These are phyloP conservation scores for Celoporthe dispersa DNA, from an alignment of 2,329 filamentous ascomycete species.

Conservation along the genomic window DNA sequence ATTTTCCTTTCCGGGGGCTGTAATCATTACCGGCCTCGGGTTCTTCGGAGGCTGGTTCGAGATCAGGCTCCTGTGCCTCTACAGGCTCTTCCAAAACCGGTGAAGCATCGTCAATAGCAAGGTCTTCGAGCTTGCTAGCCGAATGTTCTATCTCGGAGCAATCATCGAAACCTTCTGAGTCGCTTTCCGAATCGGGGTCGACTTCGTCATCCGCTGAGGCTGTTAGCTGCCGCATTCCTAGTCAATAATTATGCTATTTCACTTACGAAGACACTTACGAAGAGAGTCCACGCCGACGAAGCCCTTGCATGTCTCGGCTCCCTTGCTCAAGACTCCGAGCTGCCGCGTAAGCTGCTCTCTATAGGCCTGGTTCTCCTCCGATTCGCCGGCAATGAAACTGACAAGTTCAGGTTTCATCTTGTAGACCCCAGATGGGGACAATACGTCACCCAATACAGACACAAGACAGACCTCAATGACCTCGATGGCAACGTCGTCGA, in stretches of 20 bases:
- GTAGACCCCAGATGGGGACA: background rate
- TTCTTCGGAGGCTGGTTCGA: background rate
- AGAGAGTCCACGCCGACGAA: conserved; percentile 33
- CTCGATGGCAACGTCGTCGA: conserved; percentile 48
- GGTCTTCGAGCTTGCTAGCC: background rate
- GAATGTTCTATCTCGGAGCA: background rate
- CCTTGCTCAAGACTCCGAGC: conserved; percentile 43
- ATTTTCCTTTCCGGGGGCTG: no score
- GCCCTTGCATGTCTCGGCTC: conserved; percentile 43
- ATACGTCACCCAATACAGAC: background rate
- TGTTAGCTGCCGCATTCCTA: background rate
- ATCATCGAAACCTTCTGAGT: background rate
- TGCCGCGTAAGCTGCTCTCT: conserved; percentile 44
- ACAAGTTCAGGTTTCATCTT: conserved; percentile 35
- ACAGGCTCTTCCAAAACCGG: background rate
- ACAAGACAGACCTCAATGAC: conserved; percentile 43
- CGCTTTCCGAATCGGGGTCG: background rate
- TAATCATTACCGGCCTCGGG: no score
- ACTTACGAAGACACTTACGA: background rate
- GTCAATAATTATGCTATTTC: background rate
- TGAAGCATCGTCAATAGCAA: background rate
- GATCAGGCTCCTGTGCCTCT: background rate
- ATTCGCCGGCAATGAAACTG: conserved; percentile 46
- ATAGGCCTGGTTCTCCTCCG: conserved; percentile 41
- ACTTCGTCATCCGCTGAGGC: background rate